These are phyloP conservation scores for Brettanomyces sp. DNA, from an alignment of 805 yeast species.

Conservation along the genomic window DNA sequence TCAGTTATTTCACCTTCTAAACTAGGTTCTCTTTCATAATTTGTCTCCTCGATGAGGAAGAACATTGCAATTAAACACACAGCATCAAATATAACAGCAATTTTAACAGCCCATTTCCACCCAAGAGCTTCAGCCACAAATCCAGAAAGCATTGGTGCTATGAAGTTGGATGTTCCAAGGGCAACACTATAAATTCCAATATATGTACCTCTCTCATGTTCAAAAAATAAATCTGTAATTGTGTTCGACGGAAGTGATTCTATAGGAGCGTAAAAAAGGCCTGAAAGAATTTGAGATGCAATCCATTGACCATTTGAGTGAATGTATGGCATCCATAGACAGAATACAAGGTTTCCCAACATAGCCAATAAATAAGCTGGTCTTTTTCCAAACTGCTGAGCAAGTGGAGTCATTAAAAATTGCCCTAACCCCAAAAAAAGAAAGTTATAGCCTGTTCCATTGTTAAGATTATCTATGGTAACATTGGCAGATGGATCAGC, in stretches of 20 bases:
- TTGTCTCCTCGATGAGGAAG: conserved; percentile 48
- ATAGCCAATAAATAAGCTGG: conserved; percentile 27
- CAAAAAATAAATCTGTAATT: conserved; percentile 40
- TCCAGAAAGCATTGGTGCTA: conserved; percentile 55
- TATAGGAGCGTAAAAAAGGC: conserved; percentile 27
- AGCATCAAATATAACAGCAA: conserved; percentile 39
- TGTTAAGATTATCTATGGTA: conserved; percentile 20
- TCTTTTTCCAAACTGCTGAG: conserved; percentile 30
- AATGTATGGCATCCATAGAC: conserved; percentile 26
- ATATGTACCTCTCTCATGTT: conserved; percentile 39
- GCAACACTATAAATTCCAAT: conserved; percentile 45
- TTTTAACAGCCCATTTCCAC: conserved; percentile 45
- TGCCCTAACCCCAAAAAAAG: conserved; percentile 32
- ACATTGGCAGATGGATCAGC: conserved; percentile 6
- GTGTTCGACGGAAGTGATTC: conserved; percentile 43
- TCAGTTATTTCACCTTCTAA: conserved; percentile 10
- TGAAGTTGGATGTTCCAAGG: conserved; percentile 43
- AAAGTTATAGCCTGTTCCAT: conserved; percentile 30
- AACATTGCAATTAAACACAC: conserved; percentile 30
- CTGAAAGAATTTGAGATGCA: conserved; percentile 23
- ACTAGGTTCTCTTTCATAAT: conserved; percentile 27
- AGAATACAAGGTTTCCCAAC: conserved; percentile 21
- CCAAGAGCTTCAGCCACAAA: conserved; percentile 40
- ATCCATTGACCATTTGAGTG: conserved; percentile 24
- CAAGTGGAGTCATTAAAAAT: conserved; percentile 28